Percentiles rank a stretch among this genome's conserved stretches.
Conservation (phyloP, 164 flowering plant species). For the Annona squamosa region DNA sequence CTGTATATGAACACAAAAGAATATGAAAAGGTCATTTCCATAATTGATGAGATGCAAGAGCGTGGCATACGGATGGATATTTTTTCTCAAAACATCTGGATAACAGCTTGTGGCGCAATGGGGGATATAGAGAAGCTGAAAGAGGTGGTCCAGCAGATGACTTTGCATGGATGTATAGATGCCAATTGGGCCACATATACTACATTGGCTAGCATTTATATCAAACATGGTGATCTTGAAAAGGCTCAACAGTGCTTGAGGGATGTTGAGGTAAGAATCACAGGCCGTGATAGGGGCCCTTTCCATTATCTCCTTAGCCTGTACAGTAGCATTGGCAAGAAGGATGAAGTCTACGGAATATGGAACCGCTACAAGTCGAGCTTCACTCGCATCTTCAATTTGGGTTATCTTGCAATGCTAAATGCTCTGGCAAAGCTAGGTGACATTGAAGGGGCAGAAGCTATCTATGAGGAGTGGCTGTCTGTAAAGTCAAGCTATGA, state of each 20-base stretch:
- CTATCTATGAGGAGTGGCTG: conserved; percentile 68
- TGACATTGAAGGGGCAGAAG: conserved; percentile 68
- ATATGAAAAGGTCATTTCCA: conserved; percentile 48
- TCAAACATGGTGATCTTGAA: conserved; percentile 42
- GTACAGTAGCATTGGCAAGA: conserved; percentile 58
- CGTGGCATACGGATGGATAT: conserved; percentile 48
- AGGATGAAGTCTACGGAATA: conserved; percentile 59
- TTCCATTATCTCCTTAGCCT: conserved; percentile 75
- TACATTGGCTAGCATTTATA: conserved; percentile 78
- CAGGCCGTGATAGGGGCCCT: conserved; percentile 61
- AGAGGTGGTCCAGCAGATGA: conserved; percentile 59
- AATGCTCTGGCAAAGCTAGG: conserved; percentile 51
- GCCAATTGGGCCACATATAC: conserved; percentile 88
- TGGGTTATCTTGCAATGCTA: conserved; percentile 65
- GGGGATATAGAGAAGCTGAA: conserved; percentile 66
- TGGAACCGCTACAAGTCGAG: conserved; percentile 62
- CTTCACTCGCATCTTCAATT: conserved; percentile 61
- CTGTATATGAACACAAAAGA: conserved; percentile 72
- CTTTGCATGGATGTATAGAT: conserved; percentile 34
- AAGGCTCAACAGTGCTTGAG: conserved; percentile 66
- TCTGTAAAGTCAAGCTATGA: conserved; percentile 44
- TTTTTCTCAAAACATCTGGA: conserved; percentile 89
- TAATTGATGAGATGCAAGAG: conserved; percentile 64
- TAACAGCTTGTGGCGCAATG: conserved; percentile 61
- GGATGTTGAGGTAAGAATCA: conserved; percentile 56